Base-by-base conservation (phyloP, 768 basidiomycete species). In the Tulasnella sp. region DNA sequence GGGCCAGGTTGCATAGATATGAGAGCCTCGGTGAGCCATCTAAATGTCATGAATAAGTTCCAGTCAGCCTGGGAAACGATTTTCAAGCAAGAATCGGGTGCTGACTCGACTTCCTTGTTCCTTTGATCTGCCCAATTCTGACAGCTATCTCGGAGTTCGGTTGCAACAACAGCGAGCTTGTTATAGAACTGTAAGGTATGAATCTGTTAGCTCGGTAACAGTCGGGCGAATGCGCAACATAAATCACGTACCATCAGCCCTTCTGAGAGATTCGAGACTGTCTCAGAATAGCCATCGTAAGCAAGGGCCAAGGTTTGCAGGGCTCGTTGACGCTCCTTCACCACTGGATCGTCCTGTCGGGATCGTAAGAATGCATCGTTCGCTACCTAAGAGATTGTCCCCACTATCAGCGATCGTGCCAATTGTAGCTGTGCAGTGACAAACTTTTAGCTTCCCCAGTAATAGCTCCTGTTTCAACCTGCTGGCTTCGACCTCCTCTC, bases 221-320 rank as follows among this genome's bases (percentile, higher is more conserved):
- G 23, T 44, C n/a, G n/a, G 32, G 9, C 10, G 19, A 21, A 19
- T 32, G 34, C 30, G 43, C 26, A 11, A 60, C 44, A 44, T 45
- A 30, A 13, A 9, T 10, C 26, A 63, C 72, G 13, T 65, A 86
- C 91, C 75, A 89, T 86, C 66, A 87, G 77, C 4, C 94, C 94
- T 68, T 98, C 95, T 42, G 88, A 84, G 4, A 96, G 73, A 70
- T 98, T 93, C 51, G 80, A 78, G 1, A 75, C 77, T 13, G 96
- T 86, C 68, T 97, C 94, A 56, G 79, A 76, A 70, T 92, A 96
- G 67, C 90, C 91, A 72, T 84, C 84, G 71, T 88, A 88, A 0
- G 93, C 88, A 10, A 85, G 70, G 64, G 95, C 90, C 44, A 95
- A 80, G 11, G 82, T 80, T 68, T 90, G 89, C 26, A 98, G 71